Percentiles rank a stretch among this genome's conserved stretches.
These are phyloP conservation scores for Rhizopogon roseolus DNA, from an alignment of 768 basidiomycete species.

Conservation along the genomic window DNA sequence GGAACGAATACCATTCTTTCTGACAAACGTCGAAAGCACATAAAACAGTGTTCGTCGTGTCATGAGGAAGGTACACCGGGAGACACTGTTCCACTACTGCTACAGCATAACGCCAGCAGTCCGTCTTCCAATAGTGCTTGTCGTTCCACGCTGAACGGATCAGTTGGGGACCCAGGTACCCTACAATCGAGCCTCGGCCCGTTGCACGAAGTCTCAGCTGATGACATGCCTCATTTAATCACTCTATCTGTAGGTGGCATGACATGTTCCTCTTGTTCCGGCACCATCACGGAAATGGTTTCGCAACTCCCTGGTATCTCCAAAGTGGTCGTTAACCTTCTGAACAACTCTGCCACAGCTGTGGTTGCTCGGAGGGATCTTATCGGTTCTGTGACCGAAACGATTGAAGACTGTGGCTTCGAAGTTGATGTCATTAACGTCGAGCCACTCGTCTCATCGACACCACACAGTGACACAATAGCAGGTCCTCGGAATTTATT, in stretches of 20 bases:
- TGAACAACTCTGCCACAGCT: constrained; percentile 55
- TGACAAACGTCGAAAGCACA: constrained; percentile 24
- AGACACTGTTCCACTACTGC: not conserved
- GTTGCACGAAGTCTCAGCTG: not conserved
- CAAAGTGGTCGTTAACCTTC: constrained; percentile 50
- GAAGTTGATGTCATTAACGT: constrained; percentile 34
- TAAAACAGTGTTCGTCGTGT: constrained; percentile 38
- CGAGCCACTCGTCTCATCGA: constrained; percentile 19
- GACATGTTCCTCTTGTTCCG: constrained; percentile 69
- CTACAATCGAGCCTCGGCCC: not conserved
- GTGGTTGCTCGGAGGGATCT: constrained; percentile 32
- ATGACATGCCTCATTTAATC: constrained; percentile 25
- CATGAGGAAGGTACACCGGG: constrained; percentile 21
- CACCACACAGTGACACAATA: not conserved
- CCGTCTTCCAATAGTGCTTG: not conserved
- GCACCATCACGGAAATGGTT: constrained; percentile 48
- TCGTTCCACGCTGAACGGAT: not conserved
- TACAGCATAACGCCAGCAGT: constrained; percentile 3
- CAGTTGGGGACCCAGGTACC: not conserved
- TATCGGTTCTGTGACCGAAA: constrained; percentile 29
- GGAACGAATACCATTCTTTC: constrained; percentile 4
- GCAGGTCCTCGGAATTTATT: constrained; percentile 37
- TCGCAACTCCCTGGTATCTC: constrained; percentile 48
- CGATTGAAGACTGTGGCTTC: constrained; percentile 46
- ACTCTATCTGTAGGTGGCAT: constrained; percentile 67